Evolutionary conservation across 768 basidiomycete genomes (phyloP).

Genomic region (Termitomyces sp.): DNA sequence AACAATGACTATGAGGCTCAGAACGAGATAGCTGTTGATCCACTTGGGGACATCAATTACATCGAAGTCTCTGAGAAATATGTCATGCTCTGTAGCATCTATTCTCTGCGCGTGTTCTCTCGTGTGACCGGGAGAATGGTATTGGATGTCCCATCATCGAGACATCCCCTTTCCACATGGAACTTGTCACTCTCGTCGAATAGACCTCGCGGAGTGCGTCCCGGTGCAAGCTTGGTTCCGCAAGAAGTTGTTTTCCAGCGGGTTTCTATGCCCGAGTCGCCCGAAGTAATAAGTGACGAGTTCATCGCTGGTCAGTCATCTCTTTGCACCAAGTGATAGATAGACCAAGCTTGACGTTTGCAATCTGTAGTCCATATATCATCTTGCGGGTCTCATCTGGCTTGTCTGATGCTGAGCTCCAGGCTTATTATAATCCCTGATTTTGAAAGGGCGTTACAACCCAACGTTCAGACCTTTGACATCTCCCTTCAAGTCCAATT

Average conservation of each 20-base stretch:
- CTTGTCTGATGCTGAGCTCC: constrained; percentile 30
- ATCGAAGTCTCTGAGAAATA: constrained; percentile 59
- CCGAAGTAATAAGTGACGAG: constrained; percentile 27
- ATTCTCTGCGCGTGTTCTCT: constrained; percentile 47
- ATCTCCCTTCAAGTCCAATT: constrained; percentile 35
- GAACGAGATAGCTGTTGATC: neutral
- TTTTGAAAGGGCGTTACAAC: constrained; percentile 21
- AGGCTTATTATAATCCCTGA: constrained; percentile 36
- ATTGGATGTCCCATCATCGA: constrained; percentile 34
- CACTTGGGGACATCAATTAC: constrained; percentile 44
- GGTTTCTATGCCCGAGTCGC: neutral
- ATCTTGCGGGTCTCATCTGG: constrained; percentile 42
- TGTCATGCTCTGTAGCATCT: constrained; percentile 52
- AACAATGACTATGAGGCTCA: neutral
- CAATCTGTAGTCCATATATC: constrained; percentile 35
- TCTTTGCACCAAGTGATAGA: neutral
- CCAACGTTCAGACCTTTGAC: constrained; percentile 22
- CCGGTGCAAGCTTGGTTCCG: neutral
- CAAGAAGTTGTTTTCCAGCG: constrained; percentile 1
- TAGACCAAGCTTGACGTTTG: neutral
- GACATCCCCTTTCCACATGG: constrained; percentile 28
- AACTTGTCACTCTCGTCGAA: constrained; percentile 20
- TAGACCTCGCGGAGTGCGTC: neutral
- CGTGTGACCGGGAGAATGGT: constrained; percentile 39
- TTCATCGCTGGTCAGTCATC: constrained; percentile 38